Conservation (phyloP, 306 rosid genomes). For the Boehmeria nivea region DNA sequence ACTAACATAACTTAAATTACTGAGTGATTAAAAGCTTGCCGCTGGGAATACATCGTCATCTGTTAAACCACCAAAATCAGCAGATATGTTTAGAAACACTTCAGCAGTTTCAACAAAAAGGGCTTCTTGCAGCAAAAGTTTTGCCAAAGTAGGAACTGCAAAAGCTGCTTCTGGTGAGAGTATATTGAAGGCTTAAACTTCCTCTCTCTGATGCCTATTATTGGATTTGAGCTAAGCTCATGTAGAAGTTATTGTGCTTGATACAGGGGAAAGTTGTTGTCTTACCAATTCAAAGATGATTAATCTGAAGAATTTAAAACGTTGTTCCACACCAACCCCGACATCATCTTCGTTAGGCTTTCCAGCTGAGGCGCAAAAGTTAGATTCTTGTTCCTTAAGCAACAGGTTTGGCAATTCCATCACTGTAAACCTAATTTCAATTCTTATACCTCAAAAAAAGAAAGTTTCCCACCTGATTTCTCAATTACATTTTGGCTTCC, state of each 20-base stretch:
- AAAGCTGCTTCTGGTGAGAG: slow-evolving; percentile 30
- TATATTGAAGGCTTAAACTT: neutral
- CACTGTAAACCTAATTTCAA: slow-evolving; percentile 10
- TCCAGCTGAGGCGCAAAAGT: neutral
- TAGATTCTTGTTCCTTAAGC: slow-evolving; percentile 5
- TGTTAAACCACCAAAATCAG: slow-evolving; percentile 37
- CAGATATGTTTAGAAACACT: slow-evolving; percentile 13
- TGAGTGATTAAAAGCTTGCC: slow-evolving; percentile 23
- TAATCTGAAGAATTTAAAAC: slow-evolving; percentile 7
- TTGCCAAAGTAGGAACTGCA: slow-evolving; percentile 21
- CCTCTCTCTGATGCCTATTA: neutral
- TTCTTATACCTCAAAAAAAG: slow-evolving; percentile 2
- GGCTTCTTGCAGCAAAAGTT: slow-evolving; percentile 20
- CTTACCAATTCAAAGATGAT: slow-evolving; percentile 21
- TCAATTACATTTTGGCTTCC: neutral
- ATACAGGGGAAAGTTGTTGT: slow-evolving; percentile 28
- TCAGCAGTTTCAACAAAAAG: slow-evolving; percentile 26
- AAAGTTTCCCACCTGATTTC: neutral
- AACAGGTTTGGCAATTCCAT: slow-evolving; percentile 4
- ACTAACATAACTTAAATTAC: slow-evolving; percentile 4
- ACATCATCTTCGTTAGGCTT: slow-evolving; percentile 17
- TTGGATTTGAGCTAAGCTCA: slow-evolving; percentile 6
- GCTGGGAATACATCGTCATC: slow-evolving; percentile 26
- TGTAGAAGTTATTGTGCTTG: neutral
- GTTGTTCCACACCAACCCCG: slow-evolving; percentile 14